Base-by-base conservation (phyloP, 2,329 filamentous ascomycete species). In the Fusarium sp. region DNA sequence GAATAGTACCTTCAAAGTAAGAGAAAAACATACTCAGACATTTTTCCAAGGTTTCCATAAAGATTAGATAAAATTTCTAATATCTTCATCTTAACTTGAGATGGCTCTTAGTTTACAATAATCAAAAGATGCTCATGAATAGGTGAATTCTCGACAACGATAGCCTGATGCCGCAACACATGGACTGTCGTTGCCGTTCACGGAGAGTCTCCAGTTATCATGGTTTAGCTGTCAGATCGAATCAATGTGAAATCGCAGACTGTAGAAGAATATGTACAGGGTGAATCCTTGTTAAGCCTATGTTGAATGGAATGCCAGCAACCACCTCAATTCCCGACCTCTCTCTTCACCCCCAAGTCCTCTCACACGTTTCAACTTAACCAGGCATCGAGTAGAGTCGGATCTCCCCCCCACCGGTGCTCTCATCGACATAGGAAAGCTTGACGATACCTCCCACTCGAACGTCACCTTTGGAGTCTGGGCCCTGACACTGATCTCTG, bases 301-400 rank as follows among this genome's bases (percentile, higher is more conserved):
- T 29, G 25, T 40, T 38, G 35, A 29, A 27, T 25, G 18, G 35
- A 25, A 58, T 27, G 27, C 56, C 25, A 27, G 16, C 22, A 58
- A 27, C 22, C 56, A 27, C 22, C 35, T n/a, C 56, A 40, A 25
- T 22, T 20, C 13, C 56, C 4, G 16, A 20, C 16, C 22, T 22
- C 20, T 57, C 2, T 22, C 5, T 36, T 35, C 20, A 36, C 36
- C 18, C 16, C 22, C 6, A 11, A 6, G 16, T 10, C 9, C 1
- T 14, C 14, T 3, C 14, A 16, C 16, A 22, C 16, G 18, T 14
- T 3, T 33, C 13, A 5, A 38, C 13, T 61, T 42, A 61, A 22
- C 58, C 58, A 47, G 58, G 58, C 58, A 61, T 61, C 11, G 38
- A 47, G 14, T 45, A 45, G 9, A 61, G 58, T 47, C 58, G 40